Evolutionary conservation across 345 rosid genomes (phyloP), one percentile per base, ranked within the genome.

Genomic region (Linum lewisii): DNA sequence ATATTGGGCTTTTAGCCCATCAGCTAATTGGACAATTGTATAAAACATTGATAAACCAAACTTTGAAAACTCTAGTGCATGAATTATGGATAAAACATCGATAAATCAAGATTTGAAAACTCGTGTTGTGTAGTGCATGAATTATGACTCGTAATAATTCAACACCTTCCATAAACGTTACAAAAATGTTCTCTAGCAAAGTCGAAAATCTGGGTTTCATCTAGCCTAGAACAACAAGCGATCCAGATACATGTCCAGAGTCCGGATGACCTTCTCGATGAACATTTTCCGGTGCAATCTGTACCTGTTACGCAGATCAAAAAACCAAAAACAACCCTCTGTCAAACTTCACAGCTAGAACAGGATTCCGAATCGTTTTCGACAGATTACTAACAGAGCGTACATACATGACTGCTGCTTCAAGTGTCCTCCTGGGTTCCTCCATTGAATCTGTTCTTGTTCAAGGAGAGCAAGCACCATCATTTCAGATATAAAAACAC

Each of bases 261-360:
- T 87, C 70, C 70, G 67, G 67, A 79, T 73, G 59, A 81, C 81
- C 73, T 92, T 92, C 76, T 83, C 71, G 16, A 86, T 69, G 55
- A 86, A 79, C 77, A 80, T 63, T 76, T 92, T 92, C 65, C 86
- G 75, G 65, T 92, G 84, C 82, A 86, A 56, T 71, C 96, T 82
- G 56, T 88, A 83, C 76, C 93, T 38, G 45, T 38, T 85, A 83
- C 66, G 50, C 18, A 18, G 21, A 22, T 19, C 23, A 45, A 44
- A 2, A 32, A 52, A 44, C 29, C 54, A 16, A 49, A 53, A 45
- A 18, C 24, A 26, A n/a, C n/a, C 32, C 32, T 2, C 6, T 2
- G 11, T 3, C 14, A 38, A 62, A 20, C 18, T 3, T 32, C n/a
- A 23, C 19, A 64, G 25, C n/a, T 55, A 32, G 18, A 44, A 4